Conservation (phyloP, 768 basidiomycete species). For the Auricularia sp. region DNA sequence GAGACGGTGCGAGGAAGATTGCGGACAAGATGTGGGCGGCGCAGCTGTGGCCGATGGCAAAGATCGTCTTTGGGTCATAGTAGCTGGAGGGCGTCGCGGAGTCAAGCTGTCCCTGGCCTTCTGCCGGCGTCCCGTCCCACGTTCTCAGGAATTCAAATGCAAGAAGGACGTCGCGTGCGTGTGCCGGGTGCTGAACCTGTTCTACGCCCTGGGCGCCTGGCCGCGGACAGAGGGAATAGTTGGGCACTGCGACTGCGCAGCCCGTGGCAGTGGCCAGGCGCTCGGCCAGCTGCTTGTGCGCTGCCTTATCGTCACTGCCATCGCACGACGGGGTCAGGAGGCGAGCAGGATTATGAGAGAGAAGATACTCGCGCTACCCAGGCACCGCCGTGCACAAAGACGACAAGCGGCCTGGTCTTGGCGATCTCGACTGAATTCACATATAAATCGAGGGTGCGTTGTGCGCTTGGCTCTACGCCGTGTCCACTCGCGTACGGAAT, state of each 20-base stretch:
- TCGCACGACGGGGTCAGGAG: not conserved
- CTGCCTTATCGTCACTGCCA: conserved; percentile 60
- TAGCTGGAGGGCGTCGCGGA: conserved; percentile 27
- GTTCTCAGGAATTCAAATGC: conserved; percentile 48
- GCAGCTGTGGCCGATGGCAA: conserved; percentile 72
- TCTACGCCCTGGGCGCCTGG: conserved; percentile 20
- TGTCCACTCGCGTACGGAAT: not conserved
- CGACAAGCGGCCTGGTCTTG: conserved; percentile 33
- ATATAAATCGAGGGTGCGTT: not conserved
- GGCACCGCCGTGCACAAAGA: conserved; percentile 77
- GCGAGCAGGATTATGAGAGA: conserved; percentile 2
- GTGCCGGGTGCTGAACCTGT: conserved; percentile 52
- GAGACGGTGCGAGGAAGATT: conserved; percentile 54
- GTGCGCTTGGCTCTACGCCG: not conserved
- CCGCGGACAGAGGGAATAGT: conserved; percentile 27
- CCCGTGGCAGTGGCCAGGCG: conserved; percentile 38
- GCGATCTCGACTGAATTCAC: not conserved
- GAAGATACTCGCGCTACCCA: conserved; percentile 56
- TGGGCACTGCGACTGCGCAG: conserved; percentile 58
- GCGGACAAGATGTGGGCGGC: conserved; percentile 70
- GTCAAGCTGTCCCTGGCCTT: conserved; percentile 8
- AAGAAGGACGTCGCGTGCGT: conserved; percentile 52
- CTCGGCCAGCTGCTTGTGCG: conserved; percentile 45
- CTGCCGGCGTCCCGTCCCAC: conserved; percentile 30
- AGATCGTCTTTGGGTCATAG: conserved; percentile 22